A percentile compares a stretch with the other conserved stretches of the same genome.
These are phyloP conservation scores for Senecio squalidus DNA, from an alignment of 140 eudicot species.

Conservation along the genomic window DNA sequence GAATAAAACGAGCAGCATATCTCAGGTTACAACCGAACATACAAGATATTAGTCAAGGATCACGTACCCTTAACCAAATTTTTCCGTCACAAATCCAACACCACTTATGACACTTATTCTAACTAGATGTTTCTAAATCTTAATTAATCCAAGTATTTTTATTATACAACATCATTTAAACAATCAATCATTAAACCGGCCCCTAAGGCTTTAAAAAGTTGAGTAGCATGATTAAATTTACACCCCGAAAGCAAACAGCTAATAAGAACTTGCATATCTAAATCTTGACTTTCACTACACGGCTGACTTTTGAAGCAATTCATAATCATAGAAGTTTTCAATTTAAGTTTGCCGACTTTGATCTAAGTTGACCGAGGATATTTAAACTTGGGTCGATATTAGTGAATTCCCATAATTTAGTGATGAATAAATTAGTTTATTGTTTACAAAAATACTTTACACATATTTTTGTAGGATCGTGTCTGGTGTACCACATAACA, in stretches of 20 bases:
- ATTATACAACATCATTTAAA: not conserved
- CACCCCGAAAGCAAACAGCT: constrained; percentile 10
- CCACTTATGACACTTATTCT: too few species aligned
- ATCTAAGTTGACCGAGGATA: not conserved
- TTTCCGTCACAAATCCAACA: too few species aligned
- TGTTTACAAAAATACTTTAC: too few species aligned
- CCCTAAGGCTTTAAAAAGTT: constrained; percentile 8
- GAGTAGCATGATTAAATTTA: constrained; percentile 16
- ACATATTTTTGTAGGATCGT: too few species aligned
- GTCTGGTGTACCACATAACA: too few species aligned
- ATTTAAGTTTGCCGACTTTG: not conserved
- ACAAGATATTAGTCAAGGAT: too few species aligned
- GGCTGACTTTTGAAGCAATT: constrained; percentile 10
- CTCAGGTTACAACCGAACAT: too few species aligned
- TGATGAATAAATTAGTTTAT: not conserved
- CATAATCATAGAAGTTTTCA: constrained; percentile 8
- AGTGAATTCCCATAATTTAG: not conserved
- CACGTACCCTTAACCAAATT: too few species aligned
- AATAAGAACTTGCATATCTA: constrained; percentile 22
- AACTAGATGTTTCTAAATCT: too few species aligned
- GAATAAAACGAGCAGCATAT: too few species aligned
- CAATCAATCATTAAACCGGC: constrained; percentile 9
- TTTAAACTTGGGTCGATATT: not conserved
- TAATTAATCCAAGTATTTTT: not conserved
- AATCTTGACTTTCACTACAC: constrained; percentile 31